Evolutionary conservation across 73 alveolate species (phyloP), one percentile per base, ranked within the genome.

Genomic region (Stentor roeselii): DNA sequence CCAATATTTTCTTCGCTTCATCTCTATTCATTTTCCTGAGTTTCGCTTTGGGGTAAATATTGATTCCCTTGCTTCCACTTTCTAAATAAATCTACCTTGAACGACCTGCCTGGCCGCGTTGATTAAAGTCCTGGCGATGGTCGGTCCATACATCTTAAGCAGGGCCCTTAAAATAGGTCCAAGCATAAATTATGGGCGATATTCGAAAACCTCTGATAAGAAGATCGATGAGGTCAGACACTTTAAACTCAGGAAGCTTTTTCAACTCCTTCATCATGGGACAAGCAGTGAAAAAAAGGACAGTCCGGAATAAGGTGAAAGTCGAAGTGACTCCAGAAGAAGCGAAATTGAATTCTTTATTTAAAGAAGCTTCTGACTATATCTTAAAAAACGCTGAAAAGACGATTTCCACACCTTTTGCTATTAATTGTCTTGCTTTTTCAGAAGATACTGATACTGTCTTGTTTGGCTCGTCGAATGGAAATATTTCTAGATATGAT

Each of bases 401-500:
- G 34, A 67, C 80, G 34, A 32, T 67, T 11, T n/a, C 80, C 1
- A 67, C 80, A 21, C 80, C 80, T 67, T 67, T 67, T 67, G 37
- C 80, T 67, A 67, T 67, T 30, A 34, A 30, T n/a, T 67, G 80
- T 67, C 41, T 67, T 27, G 80, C 37, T 27, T 21, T 67, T 1
- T 67, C 80, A 27, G 21, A n/a, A 21, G 80, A 67, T 67, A 21
- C 42, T 34, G n/a, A 21, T 67, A 67, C 41, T 21, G n/a, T 67
- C 15, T 34, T 67, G 21, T 67, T 21, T 67, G 80, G 80, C 21
- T 21, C 41, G 27, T 67, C 80, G 34, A 67, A 67, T 67, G 80
- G 80, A n/a, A 67, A 67, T 67, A 21, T 67, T 21, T 67, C 80
- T 30, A 36, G 80, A 67, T 67, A 67, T 67, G 41, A 67, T 40